Evolutionary conservation across 176 grass and related monocot species (phyloP).

Genomic region (Juncus effusus): DNA sequence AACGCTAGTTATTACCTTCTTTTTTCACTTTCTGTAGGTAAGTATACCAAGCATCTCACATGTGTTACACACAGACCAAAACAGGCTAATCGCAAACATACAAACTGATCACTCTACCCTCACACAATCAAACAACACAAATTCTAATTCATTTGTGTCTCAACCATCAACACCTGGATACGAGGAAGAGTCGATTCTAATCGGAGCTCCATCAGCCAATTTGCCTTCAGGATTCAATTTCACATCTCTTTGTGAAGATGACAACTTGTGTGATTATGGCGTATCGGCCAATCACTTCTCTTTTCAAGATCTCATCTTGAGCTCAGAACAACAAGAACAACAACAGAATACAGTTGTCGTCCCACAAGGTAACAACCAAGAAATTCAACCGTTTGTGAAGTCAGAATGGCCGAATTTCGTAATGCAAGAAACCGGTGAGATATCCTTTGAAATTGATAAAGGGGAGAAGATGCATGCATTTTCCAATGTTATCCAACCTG

Average conservation of each 20-base stretch:
- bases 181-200: not conserved
- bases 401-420: conserved; percentile 8
- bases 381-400: not conserved
- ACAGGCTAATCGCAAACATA: not conserved
- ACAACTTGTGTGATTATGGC: conserved; percentile 16
- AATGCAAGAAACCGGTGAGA: conserved; percentile 13
- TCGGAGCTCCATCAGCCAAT: not conserved
- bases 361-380: too few species aligned
- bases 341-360: not conserved
- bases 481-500: conserved; percentile 11
- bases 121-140: not conserved
- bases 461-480: conserved; percentile 9
- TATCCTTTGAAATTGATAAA: conserved; percentile 15
- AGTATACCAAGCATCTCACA: conserved; percentile 23
- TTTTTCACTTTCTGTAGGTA: conserved; percentile 6
- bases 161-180: conserved; percentile 13
- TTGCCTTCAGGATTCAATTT: conserved; percentile 6
- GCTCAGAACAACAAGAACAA: not conserved
- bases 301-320: conserved; percentile 25
- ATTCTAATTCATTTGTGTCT: conserved; percentile 12
- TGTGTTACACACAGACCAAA: not conserved
- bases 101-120: conserved; percentile 8
- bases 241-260: not conserved
- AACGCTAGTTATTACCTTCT: not conserved
- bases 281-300: conserved; percentile 22